Base-by-base conservation (phyloP, 164 flowering plant species). In the Piper betle region DNA sequence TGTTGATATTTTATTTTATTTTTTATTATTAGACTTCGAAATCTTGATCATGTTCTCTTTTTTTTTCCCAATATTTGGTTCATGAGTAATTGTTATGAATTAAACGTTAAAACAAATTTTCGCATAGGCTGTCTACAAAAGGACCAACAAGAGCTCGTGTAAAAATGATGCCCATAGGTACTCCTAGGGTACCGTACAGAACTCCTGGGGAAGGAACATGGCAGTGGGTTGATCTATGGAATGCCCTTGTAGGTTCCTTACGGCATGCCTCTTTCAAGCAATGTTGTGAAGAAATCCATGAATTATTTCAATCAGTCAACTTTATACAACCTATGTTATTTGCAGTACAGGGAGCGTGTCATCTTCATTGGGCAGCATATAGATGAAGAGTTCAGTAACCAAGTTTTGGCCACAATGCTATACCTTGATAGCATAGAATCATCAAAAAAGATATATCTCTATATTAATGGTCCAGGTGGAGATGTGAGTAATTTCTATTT, bases 181-280 rank as follows among this genome's bases (percentile, higher is more conserved):
- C 85, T n/a, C 97, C 94, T 53, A 82, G 77, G 75, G 91, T 90
- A 48, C 92, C 85, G 2, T 83, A 80, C 58, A 77, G 81, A 74
- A 78, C 73, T 68, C 89, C 86, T 65, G 84, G 79, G 58, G 98
- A 86, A 64, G 85, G 88, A 63, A 76, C 84, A 52, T 83, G 88
- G 91, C 96, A 86, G 62, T 82, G 86, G 92, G 85, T 89, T 58
- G 96, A 89, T 78, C 60, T 93, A 56, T 87, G 92, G 94, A 89
- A 93, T 78, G 96, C 88, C 65, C 85, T 93, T 59, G 98, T 92
- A 79, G 84, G 96, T 83, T 18, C 10, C 15, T 38, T 16, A 57
- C 37, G 17, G 39, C 3, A 5, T 6, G 9, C 9, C 50, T 46
- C 10, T 3, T 15, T 15, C 50, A 2, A 46, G 50, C 50, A 46